These are phyloP conservation scores for Phytophthora idaei DNA, from an alignment of 352 stramenopile species.

Conservation along the genomic window DNA sequence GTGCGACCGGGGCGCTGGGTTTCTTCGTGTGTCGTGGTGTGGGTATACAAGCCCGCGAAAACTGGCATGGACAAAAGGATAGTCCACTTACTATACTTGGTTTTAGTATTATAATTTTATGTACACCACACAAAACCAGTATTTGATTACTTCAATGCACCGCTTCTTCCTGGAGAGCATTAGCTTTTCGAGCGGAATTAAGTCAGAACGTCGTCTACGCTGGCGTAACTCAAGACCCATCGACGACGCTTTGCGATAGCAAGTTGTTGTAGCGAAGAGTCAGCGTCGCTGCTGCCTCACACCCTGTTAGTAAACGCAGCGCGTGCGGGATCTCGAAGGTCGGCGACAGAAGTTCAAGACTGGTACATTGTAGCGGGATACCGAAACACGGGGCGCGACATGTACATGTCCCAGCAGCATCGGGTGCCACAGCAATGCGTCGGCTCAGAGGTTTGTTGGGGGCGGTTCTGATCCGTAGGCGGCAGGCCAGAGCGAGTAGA, in stretches of 20 bases:
- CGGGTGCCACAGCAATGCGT: conserved; percentile 50
- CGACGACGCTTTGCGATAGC: conserved; percentile 37
- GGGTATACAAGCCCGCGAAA: too few relatives aligned
- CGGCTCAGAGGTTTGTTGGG: conserved; percentile 45
- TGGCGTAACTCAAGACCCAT: conserved; percentile 37
- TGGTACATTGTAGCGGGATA: conserved; percentile 51
- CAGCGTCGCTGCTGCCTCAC: conserved; percentile 13
- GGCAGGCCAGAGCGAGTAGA: conserved; percentile 48
- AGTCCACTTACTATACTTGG: too few relatives aligned
- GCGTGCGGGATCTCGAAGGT: conserved; percentile 53
- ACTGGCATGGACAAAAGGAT: too few relatives aligned
- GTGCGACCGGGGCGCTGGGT: too few relatives aligned
- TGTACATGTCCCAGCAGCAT: conserved; percentile 49
- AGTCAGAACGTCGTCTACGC: conserved; percentile 40
- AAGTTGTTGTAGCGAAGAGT: conserved; percentile 42
- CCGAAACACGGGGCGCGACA: conserved; percentile 48
- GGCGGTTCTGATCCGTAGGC: conserved; percentile 49
- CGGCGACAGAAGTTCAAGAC: conserved; percentile 44
- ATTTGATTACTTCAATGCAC: too few relatives aligned
- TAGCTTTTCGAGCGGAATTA: conserved; percentile 50
- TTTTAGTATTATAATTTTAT: too few relatives aligned
- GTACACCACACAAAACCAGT: too few relatives aligned
- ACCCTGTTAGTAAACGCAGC: conserved; percentile 23
- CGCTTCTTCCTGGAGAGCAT: too few relatives aligned
- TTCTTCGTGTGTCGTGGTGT: too few relatives aligned